phyloP scores from a whole-genome alignment of 352 stramenopile species.

The Phytophthora palmivora region DNA sequence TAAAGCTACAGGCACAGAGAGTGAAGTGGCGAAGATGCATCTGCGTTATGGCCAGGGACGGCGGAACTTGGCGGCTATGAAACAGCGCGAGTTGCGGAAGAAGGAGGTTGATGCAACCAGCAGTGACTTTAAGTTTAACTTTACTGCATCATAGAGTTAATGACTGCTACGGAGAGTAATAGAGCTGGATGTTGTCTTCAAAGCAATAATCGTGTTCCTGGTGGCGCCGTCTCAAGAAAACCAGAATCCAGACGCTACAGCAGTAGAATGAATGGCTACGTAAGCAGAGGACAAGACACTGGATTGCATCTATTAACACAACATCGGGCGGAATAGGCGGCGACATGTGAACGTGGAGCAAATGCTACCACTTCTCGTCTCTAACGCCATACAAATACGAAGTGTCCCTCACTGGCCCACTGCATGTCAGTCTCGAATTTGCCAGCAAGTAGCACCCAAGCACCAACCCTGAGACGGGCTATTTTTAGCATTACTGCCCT shows the following conservation, averaged over 20 bases:
- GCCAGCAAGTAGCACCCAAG: neutral
- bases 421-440: slow-evolving; percentile 20
- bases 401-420: slow-evolving; percentile 27
- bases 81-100: slow-evolving; percentile 54
- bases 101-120: slow-evolving; percentile 11
- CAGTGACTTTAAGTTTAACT: slow-evolving; percentile 48
- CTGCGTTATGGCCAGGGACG: slow-evolving; percentile 67
- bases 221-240: too few species aligned
- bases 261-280: too few species aligned
- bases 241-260: too few species aligned
- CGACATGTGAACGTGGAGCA: slow-evolving; percentile 8
- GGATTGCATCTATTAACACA: too few species aligned
- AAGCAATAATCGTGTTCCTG: too few species aligned
- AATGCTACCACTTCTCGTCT: slow-evolving; percentile 9
- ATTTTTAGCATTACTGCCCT: slow-evolving; percentile 8
- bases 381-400: slow-evolving; percentile 30
- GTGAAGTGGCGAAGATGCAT: slow-evolving; percentile 77
- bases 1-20: slow-evolving; percentile 70
- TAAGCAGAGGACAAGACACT: too few species aligned
- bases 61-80: slow-evolving; percentile 58
- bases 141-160: slow-evolving; percentile 26
- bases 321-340: neutral
- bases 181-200: too few species aligned
- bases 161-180: too few species aligned
- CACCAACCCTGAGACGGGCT: slow-evolving; percentile 20